A percentile compares a stretch with the other conserved stretches of the same genome.
Evolutionary conservation across 495 filamentous ascomycete genomes (phyloP).

Genomic region (Rusavskia elegans): DNA sequence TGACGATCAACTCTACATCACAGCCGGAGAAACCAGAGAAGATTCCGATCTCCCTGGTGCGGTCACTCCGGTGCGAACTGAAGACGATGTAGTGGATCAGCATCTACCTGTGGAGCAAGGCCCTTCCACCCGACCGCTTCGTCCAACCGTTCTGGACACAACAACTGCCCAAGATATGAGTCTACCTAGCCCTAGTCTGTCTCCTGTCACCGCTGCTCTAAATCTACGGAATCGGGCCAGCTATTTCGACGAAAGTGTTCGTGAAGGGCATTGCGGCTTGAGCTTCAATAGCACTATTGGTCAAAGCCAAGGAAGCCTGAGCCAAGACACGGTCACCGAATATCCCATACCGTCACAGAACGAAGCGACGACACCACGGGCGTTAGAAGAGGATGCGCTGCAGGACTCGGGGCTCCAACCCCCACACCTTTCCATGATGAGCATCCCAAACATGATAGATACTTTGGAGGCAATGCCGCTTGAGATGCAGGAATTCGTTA

Average conservation of each 20-base stretch:
- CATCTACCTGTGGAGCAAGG: constrained; percentile 3
- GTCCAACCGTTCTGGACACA: constrained; percentile 37
- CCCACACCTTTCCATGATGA: constrained; percentile 38
- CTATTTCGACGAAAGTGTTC: constrained; percentile 8
- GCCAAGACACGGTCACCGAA: neutral
- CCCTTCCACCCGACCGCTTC: constrained; percentile 4
- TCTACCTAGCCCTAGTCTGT: constrained; percentile 85
- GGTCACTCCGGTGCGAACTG: neutral
- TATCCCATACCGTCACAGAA: neutral
- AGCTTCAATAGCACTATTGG: neutral
- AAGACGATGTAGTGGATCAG: constrained; percentile 2
- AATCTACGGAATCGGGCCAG: constrained; percentile 31
- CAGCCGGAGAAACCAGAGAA: neutral
- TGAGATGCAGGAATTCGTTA: constrained; percentile 80
- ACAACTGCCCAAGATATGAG: constrained; percentile 72
- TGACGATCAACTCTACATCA: neutral
- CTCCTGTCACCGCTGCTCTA: constrained; percentile 73
- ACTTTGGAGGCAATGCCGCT: constrained; percentile 80
- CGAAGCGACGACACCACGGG: neutral
- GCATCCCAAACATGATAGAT: constrained; percentile 71
- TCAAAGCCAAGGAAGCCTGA: neutral
- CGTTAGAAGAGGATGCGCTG: neutral
- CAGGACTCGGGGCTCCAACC: constrained; percentile 5
- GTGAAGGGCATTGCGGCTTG: neutral
- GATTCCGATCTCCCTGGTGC: neutral